A percentile compares a stretch with the other conserved stretches of the same genome.
Evolutionary conservation across 495 filamentous ascomycete genomes (phyloP).

Genomic region (Penicillium silybi): DNA sequence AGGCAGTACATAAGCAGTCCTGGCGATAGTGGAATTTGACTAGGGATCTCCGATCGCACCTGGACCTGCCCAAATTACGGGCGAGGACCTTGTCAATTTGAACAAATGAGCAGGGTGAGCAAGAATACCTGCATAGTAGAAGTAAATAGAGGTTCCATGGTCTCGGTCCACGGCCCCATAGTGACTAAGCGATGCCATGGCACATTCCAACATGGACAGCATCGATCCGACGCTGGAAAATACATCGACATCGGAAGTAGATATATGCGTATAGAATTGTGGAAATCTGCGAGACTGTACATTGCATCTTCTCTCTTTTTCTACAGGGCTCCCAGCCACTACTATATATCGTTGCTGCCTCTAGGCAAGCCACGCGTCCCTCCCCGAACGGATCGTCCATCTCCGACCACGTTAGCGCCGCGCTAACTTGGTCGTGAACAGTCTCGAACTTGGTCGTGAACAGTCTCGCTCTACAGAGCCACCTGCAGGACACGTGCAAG

Average conservation of each 20-base stretch:
- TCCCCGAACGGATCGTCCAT: neutral
- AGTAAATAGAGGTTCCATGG: neutral
- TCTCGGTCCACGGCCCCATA: neutral
- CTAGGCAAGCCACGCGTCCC: neutral
- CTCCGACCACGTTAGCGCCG: neutral
- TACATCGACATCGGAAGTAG: neutral
- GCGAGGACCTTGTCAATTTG: neutral
- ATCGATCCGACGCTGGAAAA: neutral
- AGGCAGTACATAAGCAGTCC: neutral
- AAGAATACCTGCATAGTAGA: neutral
- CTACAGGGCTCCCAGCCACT: neutral
- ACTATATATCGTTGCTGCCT: neutral
- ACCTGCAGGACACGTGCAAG: conserved; percentile 41
- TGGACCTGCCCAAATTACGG: neutral
- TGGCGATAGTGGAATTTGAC: neutral
- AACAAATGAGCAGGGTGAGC: neutral
- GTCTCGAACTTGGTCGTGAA: too few relatives aligned
- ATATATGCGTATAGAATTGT: neutral
- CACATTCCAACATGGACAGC: neutral
- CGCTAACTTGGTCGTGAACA: neutral
- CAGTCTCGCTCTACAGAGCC: neutral
- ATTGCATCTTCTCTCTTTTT: neutral
- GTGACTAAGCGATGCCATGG: neutral
- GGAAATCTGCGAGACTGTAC: too few relatives aligned
- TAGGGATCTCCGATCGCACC: neutral